These are phyloP conservation scores for Clohesyomyces aquaticus DNA, from an alignment of 495 filamentous ascomycete genomes.

Conservation along the genomic window DNA sequence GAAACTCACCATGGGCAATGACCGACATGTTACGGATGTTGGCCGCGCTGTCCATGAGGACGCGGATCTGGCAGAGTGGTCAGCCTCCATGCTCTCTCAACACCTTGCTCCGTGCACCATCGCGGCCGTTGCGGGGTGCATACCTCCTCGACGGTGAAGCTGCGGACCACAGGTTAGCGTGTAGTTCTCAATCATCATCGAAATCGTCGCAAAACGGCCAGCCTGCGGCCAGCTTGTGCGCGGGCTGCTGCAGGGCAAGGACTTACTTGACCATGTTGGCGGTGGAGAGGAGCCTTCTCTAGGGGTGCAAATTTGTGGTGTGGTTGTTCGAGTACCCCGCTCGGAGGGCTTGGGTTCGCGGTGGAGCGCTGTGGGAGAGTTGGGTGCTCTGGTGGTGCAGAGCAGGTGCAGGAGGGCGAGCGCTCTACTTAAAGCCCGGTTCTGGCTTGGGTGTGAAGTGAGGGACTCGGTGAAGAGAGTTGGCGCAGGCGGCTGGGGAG, in stretches of 20 bases:
- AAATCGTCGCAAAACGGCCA: background rate
- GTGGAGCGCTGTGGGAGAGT: slow-evolving; percentile 10
- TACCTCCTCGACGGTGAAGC: slow-evolving; percentile 98
- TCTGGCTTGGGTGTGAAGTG: slow-evolving; percentile 8
- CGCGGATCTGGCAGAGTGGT: slow-evolving; percentile 68
- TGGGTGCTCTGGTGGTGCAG: slow-evolving; percentile 29
- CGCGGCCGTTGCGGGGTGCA: slow-evolving; percentile 39
- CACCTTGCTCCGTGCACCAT: background rate
- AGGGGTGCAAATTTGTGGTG: slow-evolving; percentile 36
- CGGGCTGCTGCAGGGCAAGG: slow-evolving; percentile 3
- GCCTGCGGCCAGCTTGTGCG: background rate
- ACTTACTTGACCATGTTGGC: slow-evolving; percentile 99
- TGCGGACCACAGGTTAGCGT: slow-evolving; percentile 52
- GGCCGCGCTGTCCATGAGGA: slow-evolving; percentile 93
- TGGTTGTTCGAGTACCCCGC: slow-evolving; percentile 36
- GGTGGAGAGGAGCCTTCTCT: slow-evolving; percentile 58
- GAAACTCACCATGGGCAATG: slow-evolving; percentile 74
- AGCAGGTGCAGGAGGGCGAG: slow-evolving; percentile 23
- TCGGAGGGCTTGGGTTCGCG: slow-evolving; percentile 12
- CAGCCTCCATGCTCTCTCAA: slow-evolving; percentile 34
- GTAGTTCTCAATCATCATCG: background rate
- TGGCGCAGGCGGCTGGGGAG: background rate
- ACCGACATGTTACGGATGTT: slow-evolving; percentile 99
- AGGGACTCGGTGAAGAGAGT: slow-evolving; percentile 11
- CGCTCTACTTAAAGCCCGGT: slow-evolving; percentile 26